phyloP scores from a whole-genome alignment of 2,329 filamentous ascomycete genomes.

The Colletotrichum tropicale region DNA sequence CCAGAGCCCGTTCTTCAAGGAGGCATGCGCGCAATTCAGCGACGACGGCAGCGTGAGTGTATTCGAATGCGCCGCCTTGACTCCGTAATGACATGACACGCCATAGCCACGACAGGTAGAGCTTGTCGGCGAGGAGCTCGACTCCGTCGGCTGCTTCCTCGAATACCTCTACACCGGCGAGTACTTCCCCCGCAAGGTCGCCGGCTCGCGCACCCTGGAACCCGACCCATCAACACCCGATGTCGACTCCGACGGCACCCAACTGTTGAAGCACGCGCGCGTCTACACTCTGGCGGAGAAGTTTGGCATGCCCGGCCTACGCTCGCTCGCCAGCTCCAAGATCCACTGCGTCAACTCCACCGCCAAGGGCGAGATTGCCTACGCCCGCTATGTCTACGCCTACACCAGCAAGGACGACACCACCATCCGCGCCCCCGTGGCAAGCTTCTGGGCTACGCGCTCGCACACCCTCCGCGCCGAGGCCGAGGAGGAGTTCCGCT shows the following conservation, averaged over 20 bases:
- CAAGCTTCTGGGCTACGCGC: constrained; percentile 87
- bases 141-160: constrained; percentile 79
- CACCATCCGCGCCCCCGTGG: constrained; percentile 80
- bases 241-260: constrained; percentile 78
- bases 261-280: constrained; percentile 86
- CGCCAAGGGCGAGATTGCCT: constrained; percentile 87
- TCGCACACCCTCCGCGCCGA: constrained; percentile 83
- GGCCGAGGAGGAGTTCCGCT: constrained; percentile 83
- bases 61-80: not conserved
- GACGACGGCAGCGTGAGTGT: constrained; percentile 63
- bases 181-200: constrained; percentile 78
- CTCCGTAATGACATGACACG: not conserved
- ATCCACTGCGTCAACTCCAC: constrained; percentile 91
- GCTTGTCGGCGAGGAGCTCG: constrained; percentile 70
- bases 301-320: constrained; percentile 71
- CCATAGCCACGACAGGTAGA: constrained; percentile 67
- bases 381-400: constrained; percentile 88
- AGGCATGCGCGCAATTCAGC: constrained; percentile 65
- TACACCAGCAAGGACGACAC: constrained; percentile 73
- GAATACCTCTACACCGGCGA: constrained; percentile 86
- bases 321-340: constrained; percentile 81
- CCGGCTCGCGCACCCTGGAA: constrained; percentile 71
- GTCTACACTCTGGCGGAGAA: constrained; percentile 89
- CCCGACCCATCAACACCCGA: constrained; percentile 66
- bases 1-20: constrained; percentile 76